A percentile compares a stretch with the other conserved stretches of the same genome.
These are phyloP conservation scores for Endogone sp. DNA, from an alignment of 192 early-diverging fungal species.

Conservation along the genomic window DNA sequence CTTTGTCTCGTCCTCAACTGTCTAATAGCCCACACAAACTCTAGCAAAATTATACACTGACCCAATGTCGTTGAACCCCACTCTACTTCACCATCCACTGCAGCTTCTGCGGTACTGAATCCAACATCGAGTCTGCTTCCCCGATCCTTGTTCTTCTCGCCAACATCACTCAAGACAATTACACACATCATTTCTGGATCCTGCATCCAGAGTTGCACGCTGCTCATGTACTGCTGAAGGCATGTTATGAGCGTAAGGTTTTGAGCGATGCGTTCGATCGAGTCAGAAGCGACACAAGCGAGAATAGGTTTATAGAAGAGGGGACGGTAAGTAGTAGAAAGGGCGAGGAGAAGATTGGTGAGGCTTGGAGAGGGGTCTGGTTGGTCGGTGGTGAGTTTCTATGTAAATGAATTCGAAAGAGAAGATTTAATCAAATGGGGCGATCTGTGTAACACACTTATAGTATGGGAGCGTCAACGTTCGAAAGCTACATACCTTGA, in stretches of 20 bases:
- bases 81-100: not conserved
- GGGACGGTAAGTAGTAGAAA: slow-evolving; percentile 26
- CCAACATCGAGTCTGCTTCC: slow-evolving; percentile 13
- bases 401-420: slow-evolving; percentile 23
- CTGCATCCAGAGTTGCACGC: slow-evolving; percentile 51
- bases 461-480: too few relatives aligned
- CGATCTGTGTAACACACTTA: too few relatives aligned
- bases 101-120: too few relatives aligned
- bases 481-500: too few relatives aligned
- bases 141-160: slow-evolving; percentile 9
- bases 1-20: slow-evolving; percentile 29
- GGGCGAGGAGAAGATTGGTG: slow-evolving; percentile 28
- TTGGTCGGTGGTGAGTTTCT: slow-evolving; percentile 29
- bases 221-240: slow-evolving; percentile 36
- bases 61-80: slow-evolving; percentile 55
- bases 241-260: slow-evolving; percentile 37
- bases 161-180: slow-evolving; percentile 50
- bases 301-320: slow-evolving; percentile 50
- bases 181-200: slow-evolving; percentile 53
- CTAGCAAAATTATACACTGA: slow-evolving; percentile 44
- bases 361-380: slow-evolving; percentile 34
- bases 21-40: slow-evolving; percentile 45
- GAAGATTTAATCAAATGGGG: too few relatives aligned
- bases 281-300: slow-evolving; percentile 48
- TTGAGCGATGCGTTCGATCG: slow-evolving; percentile 32